Base-by-base conservation (phyloP, 176 grass and related monocot genomes). In the Zea luxurians region DNA sequence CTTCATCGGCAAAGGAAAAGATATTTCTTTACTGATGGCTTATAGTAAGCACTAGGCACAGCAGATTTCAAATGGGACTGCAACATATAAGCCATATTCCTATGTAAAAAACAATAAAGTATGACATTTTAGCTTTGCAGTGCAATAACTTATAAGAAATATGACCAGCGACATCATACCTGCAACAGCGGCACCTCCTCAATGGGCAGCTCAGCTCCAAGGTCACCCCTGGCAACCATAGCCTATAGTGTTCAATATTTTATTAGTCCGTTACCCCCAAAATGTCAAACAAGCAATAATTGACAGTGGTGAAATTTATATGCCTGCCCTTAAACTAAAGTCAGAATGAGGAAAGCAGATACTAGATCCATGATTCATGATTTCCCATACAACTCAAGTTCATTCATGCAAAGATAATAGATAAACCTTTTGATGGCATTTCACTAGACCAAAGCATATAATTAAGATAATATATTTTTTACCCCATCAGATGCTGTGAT, bases 221-320 rank as follows among this genome's bases (percentile, higher is more conserved):
- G 84, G 72, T 99, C 96, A 76, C 96, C 96, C 76, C 96, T 95
- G 61, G 96, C 96, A 89, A 99, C 96, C 96, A 99, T 99, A 89
- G 96, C 96, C 96, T 99, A 82, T 18, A 85, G 71, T 6, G 80
- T 78, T 59, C 48, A 50, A 81, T 12, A 61, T 27, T 45, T 50
- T 11, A 77, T 77, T 60, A 5, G 76, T 78, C 15, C 12, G n/a
- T 67, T 20, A 4, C 62, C 46, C 18, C 18, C 11, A 8, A 79
- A 34, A 79, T 44, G 2, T 44, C 36, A 65, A 12, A 48, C 43
- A 61, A 11, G 20, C 75, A 41, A 77, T 66, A 77, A 58, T 41
- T 49, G 45, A 27, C 34, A 54, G 61, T n/a, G 11, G n/a, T 63
- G 6, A 64, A 65, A 80, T 21, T 15, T 64, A 70, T 13, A 40